These are phyloP conservation scores for Ascoidea tarda DNA, from an alignment of 805 yeast species.

Conservation along the genomic window DNA sequence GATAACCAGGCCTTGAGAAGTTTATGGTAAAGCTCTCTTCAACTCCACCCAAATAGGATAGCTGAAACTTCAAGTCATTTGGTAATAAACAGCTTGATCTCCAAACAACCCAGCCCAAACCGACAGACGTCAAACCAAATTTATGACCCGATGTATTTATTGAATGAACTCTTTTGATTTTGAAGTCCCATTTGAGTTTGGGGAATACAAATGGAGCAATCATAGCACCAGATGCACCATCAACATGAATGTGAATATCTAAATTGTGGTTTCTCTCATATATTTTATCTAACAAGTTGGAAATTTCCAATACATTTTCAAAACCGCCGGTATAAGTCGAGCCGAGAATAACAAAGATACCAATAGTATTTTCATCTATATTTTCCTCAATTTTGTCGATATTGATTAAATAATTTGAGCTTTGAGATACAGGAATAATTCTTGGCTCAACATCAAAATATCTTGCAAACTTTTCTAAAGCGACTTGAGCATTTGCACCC, in stretches of 20 bases:
- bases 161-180: constrained; percentile 59
- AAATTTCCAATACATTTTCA: constrained; percentile 55
- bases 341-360: constrained; percentile 77
- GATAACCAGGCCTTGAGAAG: constrained; percentile 88
- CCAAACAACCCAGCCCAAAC: constrained; percentile 90
- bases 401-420: constrained; percentile 54
- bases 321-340: constrained; percentile 91
- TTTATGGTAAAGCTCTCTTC: constrained; percentile 81
- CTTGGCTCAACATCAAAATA: constrained; percentile 87
- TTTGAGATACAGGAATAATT: constrained; percentile 48
- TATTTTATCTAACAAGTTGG: constrained; percentile 51
- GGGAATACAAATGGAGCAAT: constrained; percentile 79
- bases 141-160: constrained; percentile 90
- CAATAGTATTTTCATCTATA: constrained; percentile 86
- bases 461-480: constrained; percentile 85
- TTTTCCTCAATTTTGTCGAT: constrained; percentile 40
- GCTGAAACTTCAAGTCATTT: constrained; percentile 55
- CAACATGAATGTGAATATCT: constrained; percentile 77
- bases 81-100: constrained; percentile 52
- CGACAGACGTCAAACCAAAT: constrained; percentile 83
- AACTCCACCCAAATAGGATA: constrained; percentile 76
- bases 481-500: constrained; percentile 92
- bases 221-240: constrained; percentile 87
- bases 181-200: constrained; percentile 72
- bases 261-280: constrained; percentile 46